Evolutionary conservation across 2,329 filamentous ascomycete species (phyloP).

Genomic region (Phyllosticta citribraziliensis): DNA sequence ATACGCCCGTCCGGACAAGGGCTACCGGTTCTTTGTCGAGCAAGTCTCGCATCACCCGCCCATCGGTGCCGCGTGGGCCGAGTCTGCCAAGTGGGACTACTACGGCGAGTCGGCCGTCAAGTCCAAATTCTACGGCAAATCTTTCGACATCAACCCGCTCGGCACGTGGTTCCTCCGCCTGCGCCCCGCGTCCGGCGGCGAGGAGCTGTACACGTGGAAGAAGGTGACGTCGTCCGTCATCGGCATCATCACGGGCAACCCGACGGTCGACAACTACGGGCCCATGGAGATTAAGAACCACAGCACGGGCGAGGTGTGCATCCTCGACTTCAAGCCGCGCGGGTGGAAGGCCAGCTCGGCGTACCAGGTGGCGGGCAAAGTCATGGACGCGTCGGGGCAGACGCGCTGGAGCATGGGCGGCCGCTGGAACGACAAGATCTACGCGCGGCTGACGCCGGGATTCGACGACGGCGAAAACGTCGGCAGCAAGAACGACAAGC

Average conservation of each 20-base stretch:
- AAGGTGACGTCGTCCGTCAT: constrained; percentile 97
- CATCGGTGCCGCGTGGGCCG: constrained; percentile 84
- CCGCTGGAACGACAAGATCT: constrained; percentile 95
- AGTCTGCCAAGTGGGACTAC: constrained; percentile 91
- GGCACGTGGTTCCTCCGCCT: constrained; percentile 94
- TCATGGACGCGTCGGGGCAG: constrained; percentile 67
- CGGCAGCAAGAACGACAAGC: constrained; percentile 44
- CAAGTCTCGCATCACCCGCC: constrained; percentile 97
- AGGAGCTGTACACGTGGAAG: constrained; percentile 96
- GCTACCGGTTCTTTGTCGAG: constrained; percentile 96
- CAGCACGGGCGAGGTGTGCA: constrained; percentile 85
- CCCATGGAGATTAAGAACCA: constrained; percentile 96
- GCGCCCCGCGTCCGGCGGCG: constrained; percentile 62
- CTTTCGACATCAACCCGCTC: constrained; percentile 91
- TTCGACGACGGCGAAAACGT: constrained; percentile 54
- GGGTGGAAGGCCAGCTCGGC: constrained; percentile 94
- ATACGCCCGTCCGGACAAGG: constrained; percentile 90
- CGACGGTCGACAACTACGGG: constrained; percentile 95
- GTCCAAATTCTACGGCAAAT: constrained; percentile 95
- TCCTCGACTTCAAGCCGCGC: constrained; percentile 85
- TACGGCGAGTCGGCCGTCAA: constrained; percentile 90
- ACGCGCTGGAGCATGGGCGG: constrained; percentile 86
- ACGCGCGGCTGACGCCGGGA: constrained; percentile 83
- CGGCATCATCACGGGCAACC: constrained; percentile 94
- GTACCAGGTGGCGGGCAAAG: constrained; percentile 79